Percentiles rank a stretch among this genome's conserved stretches.
phyloP scores from a whole-genome alignment of 23 red algal species.

The Agarophyton chilense region DNA sequence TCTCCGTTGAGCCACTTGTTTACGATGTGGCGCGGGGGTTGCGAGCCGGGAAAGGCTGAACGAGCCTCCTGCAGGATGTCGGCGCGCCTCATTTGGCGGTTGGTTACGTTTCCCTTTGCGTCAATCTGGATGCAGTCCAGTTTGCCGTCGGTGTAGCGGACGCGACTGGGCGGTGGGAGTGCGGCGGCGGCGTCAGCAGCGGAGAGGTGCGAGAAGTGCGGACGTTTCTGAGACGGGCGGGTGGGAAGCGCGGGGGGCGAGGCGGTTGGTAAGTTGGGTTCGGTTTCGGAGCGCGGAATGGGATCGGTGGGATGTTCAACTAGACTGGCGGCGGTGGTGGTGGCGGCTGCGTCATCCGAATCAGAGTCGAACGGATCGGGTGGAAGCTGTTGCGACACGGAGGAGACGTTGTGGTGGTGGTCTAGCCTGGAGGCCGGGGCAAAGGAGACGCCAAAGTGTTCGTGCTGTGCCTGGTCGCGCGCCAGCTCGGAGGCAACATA shows the following conservation, averaged over 20 bases:
- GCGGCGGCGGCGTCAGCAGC: not conserved
- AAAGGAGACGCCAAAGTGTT: constrained; percentile 7
- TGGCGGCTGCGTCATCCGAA: not conserved
- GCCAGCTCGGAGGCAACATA: constrained; percentile 60
- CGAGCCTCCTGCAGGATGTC: constrained; percentile 66
- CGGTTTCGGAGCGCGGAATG: constrained; percentile 12
- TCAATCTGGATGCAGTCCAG: constrained; percentile 68
- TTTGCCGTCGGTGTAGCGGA: not conserved
- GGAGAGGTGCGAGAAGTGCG: not conserved
- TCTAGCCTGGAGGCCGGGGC: no score
- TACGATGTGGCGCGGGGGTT: constrained; percentile 35
- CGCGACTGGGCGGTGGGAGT: not conserved
- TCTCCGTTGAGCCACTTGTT: constrained; percentile 24
- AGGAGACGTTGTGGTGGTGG: no score
- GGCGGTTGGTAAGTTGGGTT: not conserved
- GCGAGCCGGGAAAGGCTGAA: constrained; percentile 18
- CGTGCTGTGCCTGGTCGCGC: not conserved
- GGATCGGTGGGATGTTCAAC: not conserved
- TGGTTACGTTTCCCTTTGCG: not conserved
- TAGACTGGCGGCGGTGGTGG: no score
- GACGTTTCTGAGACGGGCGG: not conserved
- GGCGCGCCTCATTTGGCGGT: constrained; percentile 47
- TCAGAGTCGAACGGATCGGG: constrained; percentile 30
- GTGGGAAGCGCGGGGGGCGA: not conserved
- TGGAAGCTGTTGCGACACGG: not conserved